phyloP scores from a whole-genome alignment of 805 yeast species.

The Tetrapisispora nanseiensis region DNA sequence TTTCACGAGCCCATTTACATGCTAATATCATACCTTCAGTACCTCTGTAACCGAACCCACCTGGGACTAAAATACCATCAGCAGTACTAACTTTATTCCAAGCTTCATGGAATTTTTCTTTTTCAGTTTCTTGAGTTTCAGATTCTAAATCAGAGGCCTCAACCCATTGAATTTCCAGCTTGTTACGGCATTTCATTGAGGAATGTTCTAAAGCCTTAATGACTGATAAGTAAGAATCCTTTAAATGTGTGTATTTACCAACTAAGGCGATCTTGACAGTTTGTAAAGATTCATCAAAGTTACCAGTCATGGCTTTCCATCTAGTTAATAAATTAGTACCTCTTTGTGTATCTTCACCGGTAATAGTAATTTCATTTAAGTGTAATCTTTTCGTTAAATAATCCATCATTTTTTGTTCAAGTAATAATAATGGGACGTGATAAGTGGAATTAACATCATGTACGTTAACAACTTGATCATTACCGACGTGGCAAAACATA shows the following conservation, averaged over 20 bases:
- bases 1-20: conserved; percentile 96
- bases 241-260: conserved; percentile 92
- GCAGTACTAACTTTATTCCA: conserved; percentile 92
- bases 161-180: conserved; percentile 87
- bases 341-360: conserved; percentile 42
- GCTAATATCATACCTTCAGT: conserved; percentile 97
- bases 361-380: conserved; percentile 39
- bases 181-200: conserved; percentile 79
- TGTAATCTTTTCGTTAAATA: conserved; percentile 61
- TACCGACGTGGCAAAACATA: conserved; percentile 98
- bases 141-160: conserved; percentile 87
- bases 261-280: conserved; percentile 91
- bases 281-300: conserved; percentile 75
- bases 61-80: conserved; percentile 95
- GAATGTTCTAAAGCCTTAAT: conserved; percentile 93
- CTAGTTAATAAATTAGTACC: conserved; percentile 63
- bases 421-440: conserved; percentile 87
- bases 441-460: conserved; percentile 95
- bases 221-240: conserved; percentile 90
- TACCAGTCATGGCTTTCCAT: conserved; percentile 74
- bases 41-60: conserved; percentile 97
- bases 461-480: conserved; percentile 94
- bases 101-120: conserved; percentile 81
- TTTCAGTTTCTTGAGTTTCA: conserved; percentile 49
- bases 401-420: conserved; percentile 75